Percentiles rank a stretch among this genome's conserved stretches.
phyloP scores from a whole-genome alignment of 352 stramenopile species.

The Peronosclerospora sorghi region DNA sequence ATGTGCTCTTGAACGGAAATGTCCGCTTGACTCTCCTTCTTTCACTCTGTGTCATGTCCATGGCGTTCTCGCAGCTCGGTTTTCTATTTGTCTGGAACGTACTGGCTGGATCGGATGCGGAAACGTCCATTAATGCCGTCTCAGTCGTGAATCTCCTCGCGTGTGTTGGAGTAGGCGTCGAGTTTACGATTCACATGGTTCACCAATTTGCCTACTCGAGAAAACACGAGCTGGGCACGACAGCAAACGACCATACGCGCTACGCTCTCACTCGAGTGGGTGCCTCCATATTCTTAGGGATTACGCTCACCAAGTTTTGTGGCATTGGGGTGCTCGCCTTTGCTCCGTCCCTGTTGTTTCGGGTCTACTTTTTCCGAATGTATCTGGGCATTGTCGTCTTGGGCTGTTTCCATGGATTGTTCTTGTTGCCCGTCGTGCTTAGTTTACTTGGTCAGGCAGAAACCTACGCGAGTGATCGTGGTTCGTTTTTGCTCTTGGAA shows the following conservation, averaged over 20 bases:
- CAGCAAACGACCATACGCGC: constrained; percentile 48
- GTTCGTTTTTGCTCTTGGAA: constrained; percentile 61
- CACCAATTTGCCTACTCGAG: constrained; percentile 69
- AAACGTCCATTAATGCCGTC: constrained; percentile 84
- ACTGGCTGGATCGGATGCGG: constrained; percentile 19
- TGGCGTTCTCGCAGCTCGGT: constrained; percentile 65
- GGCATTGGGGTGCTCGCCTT: constrained; percentile 84
- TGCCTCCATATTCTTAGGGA: constrained; percentile 82
- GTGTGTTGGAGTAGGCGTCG: constrained; percentile 76
- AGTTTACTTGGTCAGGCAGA: constrained; percentile 49
- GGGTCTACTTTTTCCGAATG: constrained; percentile 90
- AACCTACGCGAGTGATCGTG: constrained; percentile 47
- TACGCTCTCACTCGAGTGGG: constrained; percentile 68
- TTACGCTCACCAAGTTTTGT: constrained; percentile 88
- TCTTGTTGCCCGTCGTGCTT: constrained; percentile 72
- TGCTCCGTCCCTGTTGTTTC: constrained; percentile 85
- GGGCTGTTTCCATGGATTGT: constrained; percentile 78
- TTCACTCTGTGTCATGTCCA: constrained; percentile 65
- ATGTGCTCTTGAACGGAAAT: constrained; percentile 65
- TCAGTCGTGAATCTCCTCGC: constrained; percentile 86
- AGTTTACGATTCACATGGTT: constrained; percentile 85
- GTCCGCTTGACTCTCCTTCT: constrained; percentile 57
- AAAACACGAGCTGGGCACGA: constrained; percentile 35
- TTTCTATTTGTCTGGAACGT: constrained; percentile 79
- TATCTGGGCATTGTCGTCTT: constrained; percentile 83